Conservation (phyloP, 2,329 filamentous ascomycete genomes). For the Parascedosporium putredinis region DNA sequence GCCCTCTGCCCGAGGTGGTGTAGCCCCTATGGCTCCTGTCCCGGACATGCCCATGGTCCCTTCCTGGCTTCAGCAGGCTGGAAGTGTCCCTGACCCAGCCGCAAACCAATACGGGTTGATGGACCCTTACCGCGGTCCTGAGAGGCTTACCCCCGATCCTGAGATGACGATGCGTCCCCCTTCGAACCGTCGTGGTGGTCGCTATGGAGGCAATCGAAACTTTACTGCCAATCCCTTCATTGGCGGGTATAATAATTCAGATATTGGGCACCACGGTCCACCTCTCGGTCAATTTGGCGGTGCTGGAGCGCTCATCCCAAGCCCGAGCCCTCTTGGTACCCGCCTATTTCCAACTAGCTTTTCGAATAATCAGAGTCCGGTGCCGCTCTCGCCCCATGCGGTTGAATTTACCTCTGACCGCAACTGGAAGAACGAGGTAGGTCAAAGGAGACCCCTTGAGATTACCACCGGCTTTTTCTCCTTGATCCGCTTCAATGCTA, state of each 20-base stretch:
- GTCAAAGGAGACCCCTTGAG: too few relatives aligned
- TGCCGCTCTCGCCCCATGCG: conserved; percentile 61
- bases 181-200: conserved; percentile 32
- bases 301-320: background rate
- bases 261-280: background rate
- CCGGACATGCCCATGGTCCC: conserved; percentile 2
- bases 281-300: background rate
- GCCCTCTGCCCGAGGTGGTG: background rate
- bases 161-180: conserved; percentile 35
- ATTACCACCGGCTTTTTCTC: conserved; percentile 10
- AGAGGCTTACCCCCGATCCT: conserved; percentile 37
- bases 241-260: background rate
- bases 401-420: conserved; percentile 57
- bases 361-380: conserved; percentile 48
- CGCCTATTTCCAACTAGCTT: conserved; percentile 34
- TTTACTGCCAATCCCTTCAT: background rate
- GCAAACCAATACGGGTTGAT: conserved; percentile 21
- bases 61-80: conserved; percentile 33
- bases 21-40: background rate
- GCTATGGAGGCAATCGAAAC: conserved; percentile 31
- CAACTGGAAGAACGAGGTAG: conserved; percentile 47
- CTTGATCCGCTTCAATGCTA: background rate
- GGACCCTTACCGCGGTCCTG: conserved; percentile 31
- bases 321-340: conserved; percentile 22
- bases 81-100: conserved; percentile 27